Conservation (phyloP, 345 rosid species). For the Eucalyptus coolabah region DNA sequence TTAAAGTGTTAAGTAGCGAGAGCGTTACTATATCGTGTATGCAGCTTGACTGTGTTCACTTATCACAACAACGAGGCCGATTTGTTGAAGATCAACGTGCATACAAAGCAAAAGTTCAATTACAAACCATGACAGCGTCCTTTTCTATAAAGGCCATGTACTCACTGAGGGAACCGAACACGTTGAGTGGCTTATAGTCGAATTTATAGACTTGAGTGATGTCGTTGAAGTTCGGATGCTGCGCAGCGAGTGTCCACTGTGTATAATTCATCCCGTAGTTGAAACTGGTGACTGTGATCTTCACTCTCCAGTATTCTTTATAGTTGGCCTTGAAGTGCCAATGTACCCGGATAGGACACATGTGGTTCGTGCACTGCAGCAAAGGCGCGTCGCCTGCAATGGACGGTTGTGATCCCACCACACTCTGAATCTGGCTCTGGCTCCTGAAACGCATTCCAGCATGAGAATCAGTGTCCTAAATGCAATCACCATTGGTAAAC, state of each 20-base stretch:
- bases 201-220: constrained; percentile 9
- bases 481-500: neutral
- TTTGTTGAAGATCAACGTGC: neutral
- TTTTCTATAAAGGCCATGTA: neutral
- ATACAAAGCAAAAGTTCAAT: neutral
- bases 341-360: constrained; percentile 13
- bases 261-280: constrained; percentile 5
- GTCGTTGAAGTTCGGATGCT: constrained; percentile 15
- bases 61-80: neutral
- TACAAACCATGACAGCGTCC: neutral
- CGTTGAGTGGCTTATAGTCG: constrained; percentile 1
- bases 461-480: neutral
- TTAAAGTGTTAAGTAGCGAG: neutral
- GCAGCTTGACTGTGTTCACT: neutral
- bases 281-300: constrained; percentile 8
- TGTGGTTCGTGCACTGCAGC: constrained; percentile 13
- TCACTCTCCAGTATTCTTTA: constrained; percentile 9
- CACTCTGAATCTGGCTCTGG: neutral
- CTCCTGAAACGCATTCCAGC: neutral
- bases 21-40: neutral
- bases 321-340: constrained; percentile 15
- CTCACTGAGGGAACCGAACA: constrained; percentile 2
- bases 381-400: neutral
- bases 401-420: neutral
- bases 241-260: constrained; percentile 5